Percentiles rank a stretch among this genome's conserved stretches.
Conservation (phyloP, 78 protist species). For the Guillardia theta region DNA sequence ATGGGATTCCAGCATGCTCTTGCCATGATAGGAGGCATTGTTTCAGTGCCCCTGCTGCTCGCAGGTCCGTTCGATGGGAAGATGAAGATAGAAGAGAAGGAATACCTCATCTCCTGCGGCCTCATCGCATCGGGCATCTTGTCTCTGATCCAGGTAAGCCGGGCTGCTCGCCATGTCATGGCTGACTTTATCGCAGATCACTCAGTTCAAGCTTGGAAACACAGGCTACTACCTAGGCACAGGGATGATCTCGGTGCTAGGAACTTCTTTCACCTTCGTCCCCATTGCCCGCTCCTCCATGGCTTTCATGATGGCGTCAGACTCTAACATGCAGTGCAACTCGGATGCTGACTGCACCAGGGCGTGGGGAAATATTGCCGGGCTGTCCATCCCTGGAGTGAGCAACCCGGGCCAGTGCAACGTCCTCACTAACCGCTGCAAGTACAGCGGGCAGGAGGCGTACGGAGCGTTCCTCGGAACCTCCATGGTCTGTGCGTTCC, state of each 20-base stretch:
- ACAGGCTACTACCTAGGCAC: conserved; percentile 6
- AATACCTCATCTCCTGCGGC: not conserved
- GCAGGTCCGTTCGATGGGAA: not conserved
- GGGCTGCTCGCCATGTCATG: not conserved
- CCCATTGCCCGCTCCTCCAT: conserved; percentile 23
- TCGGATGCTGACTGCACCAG: not conserved
- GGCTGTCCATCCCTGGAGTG: not conserved
- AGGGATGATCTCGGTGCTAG: conserved; percentile 26
- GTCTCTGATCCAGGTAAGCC: not conserved
- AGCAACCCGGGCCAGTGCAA: not conserved
- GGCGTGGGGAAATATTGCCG: not conserved
- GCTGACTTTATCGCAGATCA: no score
- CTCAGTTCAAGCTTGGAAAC: not conserved
- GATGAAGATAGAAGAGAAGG: not conserved
- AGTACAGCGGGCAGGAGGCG: not conserved
- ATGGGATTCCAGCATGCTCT: conserved; percentile 41
- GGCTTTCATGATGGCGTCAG: not conserved
- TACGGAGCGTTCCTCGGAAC: conserved; percentile 47
- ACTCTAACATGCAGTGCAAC: not conserved
- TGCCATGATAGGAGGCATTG: conserved; percentile 33
- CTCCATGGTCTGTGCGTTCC: not conserved
- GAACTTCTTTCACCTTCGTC: conserved; percentile 46
- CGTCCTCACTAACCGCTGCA: not conserved
- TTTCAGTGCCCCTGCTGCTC: not conserved
- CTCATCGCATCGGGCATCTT: not conserved